These are phyloP conservation scores for Actinidia chinensis DNA, from an alignment of 179 eudicot species.

Conservation along the genomic window DNA sequence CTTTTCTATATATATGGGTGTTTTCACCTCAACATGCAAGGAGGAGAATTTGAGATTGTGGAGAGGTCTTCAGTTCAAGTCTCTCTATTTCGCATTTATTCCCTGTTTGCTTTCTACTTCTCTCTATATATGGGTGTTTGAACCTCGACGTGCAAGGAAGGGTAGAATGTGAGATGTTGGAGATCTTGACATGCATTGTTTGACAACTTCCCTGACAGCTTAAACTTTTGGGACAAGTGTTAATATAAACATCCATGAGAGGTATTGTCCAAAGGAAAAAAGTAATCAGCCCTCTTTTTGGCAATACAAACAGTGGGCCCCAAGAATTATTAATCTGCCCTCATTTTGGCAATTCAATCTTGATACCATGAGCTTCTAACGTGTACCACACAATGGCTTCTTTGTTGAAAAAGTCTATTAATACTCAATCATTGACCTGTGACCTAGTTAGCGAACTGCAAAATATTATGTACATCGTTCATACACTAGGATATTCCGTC, in stretches of 20 bases:
- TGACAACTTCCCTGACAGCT: not conserved
- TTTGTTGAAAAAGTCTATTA: not conserved
- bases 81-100: not conserved
- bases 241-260: not conserved
- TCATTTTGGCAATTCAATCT: not conserved
- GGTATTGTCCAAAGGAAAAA: not conserved
- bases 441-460: not conserved
- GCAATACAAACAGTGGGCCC: not conserved
- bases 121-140: not conserved
- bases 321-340: not conserved
- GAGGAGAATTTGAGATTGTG: not conserved
- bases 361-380: not conserved
- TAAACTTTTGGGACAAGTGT: not conserved
- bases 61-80: constrained; percentile 3
- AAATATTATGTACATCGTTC: not conserved
- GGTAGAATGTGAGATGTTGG: too few relatives aligned
- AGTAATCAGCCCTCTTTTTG: not conserved
- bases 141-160: not conserved
- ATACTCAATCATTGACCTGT: not conserved
- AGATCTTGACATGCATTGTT: not conserved
- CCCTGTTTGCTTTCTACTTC: not conserved
- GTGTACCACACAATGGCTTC: not conserved
- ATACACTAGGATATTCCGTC: not conserved
- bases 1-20: too few relatives aligned
- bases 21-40: too few relatives aligned